Evolutionary conservation across 2,329 filamentous ascomycete genomes (phyloP).

Genomic region (Sarocladiaceae sp.): DNA sequence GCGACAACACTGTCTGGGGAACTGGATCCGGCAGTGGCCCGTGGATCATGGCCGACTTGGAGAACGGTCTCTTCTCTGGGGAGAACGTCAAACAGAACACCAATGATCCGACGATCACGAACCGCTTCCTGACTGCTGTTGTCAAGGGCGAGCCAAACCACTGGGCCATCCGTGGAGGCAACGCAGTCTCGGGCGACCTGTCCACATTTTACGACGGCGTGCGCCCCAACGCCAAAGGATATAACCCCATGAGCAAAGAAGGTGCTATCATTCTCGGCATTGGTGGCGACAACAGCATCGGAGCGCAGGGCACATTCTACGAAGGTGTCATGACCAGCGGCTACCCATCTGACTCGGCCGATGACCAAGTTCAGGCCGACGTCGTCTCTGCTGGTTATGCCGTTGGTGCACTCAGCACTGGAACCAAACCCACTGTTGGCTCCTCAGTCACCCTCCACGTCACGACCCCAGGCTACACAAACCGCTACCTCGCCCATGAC

Average conservation of each 20-base stretch:
- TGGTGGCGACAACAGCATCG: conserved; percentile 57
- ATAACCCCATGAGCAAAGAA: conserved; percentile 59
- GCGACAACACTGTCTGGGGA: conserved; percentile 48
- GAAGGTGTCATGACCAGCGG: conserved; percentile 59
- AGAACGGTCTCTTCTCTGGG: conserved; percentile 61
- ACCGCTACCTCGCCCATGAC: conserved; percentile 48
- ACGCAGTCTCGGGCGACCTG: conserved; percentile 46
- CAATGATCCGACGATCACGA: conserved; percentile 43
- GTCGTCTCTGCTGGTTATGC: conserved; percentile 55
- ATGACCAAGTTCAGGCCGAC: conserved; percentile 52
- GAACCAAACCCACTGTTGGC: conserved; percentile 7
- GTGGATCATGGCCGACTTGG: conserved; percentile 64
- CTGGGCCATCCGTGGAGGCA: conserved; percentile 55
- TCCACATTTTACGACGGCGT: conserved; percentile 53
- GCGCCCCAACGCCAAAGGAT: conserved; percentile 45
- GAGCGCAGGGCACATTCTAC: conserved; percentile 57
- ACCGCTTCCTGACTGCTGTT: conserved; percentile 50
- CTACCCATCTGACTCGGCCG: conserved; percentile 53
- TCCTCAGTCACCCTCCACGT: conserved; percentile 38
- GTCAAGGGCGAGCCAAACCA: conserved; percentile 50
- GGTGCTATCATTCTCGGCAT: conserved; percentile 64
- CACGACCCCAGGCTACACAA: conserved; percentile 48
- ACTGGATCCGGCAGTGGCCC: conserved; percentile 51
- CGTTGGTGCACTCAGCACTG: conserved; percentile 10
- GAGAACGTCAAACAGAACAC: conserved; percentile 36